phyloP scores from a whole-genome alignment of 2,329 filamentous ascomycete genomes.

The Phaeosphaeriaceae sp. region DNA sequence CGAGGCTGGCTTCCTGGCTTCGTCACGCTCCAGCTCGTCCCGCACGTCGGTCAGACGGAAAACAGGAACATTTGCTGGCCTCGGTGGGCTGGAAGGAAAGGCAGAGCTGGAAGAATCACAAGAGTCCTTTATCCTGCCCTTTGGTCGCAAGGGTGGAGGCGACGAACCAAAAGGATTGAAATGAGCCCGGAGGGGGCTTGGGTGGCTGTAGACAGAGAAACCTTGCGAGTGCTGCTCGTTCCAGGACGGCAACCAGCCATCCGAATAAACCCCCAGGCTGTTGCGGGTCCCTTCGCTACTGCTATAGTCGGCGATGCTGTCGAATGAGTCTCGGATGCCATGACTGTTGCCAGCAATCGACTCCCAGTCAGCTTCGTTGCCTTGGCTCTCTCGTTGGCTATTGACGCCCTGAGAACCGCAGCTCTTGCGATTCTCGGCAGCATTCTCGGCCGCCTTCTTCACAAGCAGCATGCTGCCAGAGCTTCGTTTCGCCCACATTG shows the following conservation, averaged over 20 bases:
- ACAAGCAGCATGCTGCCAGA: constrained; percentile 35
- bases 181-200: constrained; percentile 29
- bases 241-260: constrained; percentile 19
- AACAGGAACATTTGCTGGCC: constrained; percentile 24
- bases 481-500: constrained; percentile 40
- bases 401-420: constrained; percentile 1
- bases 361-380: constrained; percentile 44
- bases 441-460: constrained; percentile 11
- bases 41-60: constrained; percentile 11
- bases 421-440: constrained; percentile 7
- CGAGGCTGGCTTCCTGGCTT: constrained; percentile 20
- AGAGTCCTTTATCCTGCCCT: constrained; percentile 11
- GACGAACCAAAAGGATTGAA: constrained; percentile 38
- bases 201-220: constrained; percentile 29
- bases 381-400: not conserved
- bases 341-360: constrained; percentile 36
- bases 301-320: constrained; percentile 45
- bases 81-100: constrained; percentile 16
- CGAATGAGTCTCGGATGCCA: constrained; percentile 22
- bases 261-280: constrained; percentile 19
- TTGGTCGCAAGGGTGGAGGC: constrained; percentile 28
- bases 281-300: constrained; percentile 33
- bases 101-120: constrained; percentile 12
- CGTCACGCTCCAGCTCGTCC: not conserved
- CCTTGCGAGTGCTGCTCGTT: constrained; percentile 13